Percentiles rank a stretch among this genome's conserved stretches.
These are phyloP conservation scores for Prunus mira DNA, from an alignment of 306 rosid species.

Conservation along the genomic window DNA sequence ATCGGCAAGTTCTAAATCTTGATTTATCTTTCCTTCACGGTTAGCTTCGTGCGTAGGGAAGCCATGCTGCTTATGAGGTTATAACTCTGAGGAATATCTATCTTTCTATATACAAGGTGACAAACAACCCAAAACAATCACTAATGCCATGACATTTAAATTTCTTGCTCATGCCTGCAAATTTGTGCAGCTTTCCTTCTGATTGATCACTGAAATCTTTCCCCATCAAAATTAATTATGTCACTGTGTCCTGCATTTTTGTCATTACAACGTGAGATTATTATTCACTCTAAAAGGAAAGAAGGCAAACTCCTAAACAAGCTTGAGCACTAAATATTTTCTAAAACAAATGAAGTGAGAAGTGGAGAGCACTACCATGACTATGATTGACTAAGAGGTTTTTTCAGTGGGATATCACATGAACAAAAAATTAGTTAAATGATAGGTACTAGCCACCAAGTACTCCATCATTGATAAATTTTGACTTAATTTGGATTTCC, in stretches of 20 bases:
- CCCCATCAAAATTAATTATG: conserved; percentile 43
- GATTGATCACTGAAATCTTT: conserved; percentile 29
- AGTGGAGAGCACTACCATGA: background rate
- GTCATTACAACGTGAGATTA: background rate
- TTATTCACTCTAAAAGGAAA: background rate
- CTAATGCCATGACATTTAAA: background rate
- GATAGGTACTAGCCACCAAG: conserved; percentile 6
- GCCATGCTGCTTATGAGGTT: background rate
- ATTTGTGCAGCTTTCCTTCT: conserved; percentile 7
- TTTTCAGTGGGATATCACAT: background rate
- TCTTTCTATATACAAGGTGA: background rate
- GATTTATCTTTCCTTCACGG: background rate
- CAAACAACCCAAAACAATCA: too few relatives aligned
- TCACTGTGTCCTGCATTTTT: conserved; percentile 56
- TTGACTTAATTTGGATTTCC: background rate
- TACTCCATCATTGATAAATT: background rate
- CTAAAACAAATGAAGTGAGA: background rate
- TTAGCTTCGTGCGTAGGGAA: background rate
- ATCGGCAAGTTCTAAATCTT: background rate
- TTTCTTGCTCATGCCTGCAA: background rate
- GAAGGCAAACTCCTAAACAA: background rate
- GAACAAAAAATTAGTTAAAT: background rate
- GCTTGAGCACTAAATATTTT: background rate
- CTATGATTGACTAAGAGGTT: background rate
- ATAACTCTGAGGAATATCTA: background rate